These are phyloP conservation scores for Eutypella sp. DNA, from an alignment of 2,329 filamentous ascomycete species.

Conservation along the genomic window DNA sequence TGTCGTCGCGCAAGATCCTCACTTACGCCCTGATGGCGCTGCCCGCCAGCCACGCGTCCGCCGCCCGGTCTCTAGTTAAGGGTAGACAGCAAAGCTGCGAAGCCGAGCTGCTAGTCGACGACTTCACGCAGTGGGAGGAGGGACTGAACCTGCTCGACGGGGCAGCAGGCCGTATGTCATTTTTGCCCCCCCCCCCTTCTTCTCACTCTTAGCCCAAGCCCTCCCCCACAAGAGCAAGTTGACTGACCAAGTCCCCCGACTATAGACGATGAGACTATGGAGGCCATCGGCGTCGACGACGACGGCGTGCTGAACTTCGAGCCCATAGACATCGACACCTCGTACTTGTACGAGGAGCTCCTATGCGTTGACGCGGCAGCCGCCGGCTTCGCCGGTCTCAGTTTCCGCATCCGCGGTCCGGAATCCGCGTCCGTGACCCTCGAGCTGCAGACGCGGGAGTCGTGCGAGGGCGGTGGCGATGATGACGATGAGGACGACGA, in stretches of 20 bases:
- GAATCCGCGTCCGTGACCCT: slow-evolving; percentile 25
- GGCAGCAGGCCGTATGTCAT: slow-evolving; percentile 22
- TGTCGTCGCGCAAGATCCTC: background rate
- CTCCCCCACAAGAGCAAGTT: slow-evolving; percentile 6
- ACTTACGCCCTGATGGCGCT: background rate
- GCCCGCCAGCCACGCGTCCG: background rate
- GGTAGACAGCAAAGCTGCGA: slow-evolving; percentile 15
- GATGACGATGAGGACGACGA: too few species aligned
- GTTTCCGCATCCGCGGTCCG: slow-evolving; percentile 24
- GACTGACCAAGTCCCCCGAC: slow-evolving; percentile 1
- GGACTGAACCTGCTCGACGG: slow-evolving; percentile 18
- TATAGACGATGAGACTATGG: slow-evolving; percentile 25
- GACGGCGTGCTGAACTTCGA: slow-evolving; percentile 20
- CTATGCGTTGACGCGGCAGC: slow-evolving; percentile 16
- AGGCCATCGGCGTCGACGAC: slow-evolving; percentile 14
- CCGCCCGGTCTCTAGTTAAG: background rate
- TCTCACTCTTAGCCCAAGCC: background rate
- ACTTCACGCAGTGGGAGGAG: slow-evolving; percentile 25
- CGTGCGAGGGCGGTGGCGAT: slow-evolving; percentile 8
- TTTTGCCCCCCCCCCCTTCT: background rate
- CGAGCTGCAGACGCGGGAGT: slow-evolving; percentile 21
- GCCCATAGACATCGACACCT: slow-evolving; percentile 15
- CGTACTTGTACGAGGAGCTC: slow-evolving; percentile 26
- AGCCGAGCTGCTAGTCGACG: slow-evolving; percentile 27
- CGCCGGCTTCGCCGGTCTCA: slow-evolving; percentile 18